Conservation (phyloP, 345 rosid genomes). For the Erysimum cheiranthoides region DNA sequence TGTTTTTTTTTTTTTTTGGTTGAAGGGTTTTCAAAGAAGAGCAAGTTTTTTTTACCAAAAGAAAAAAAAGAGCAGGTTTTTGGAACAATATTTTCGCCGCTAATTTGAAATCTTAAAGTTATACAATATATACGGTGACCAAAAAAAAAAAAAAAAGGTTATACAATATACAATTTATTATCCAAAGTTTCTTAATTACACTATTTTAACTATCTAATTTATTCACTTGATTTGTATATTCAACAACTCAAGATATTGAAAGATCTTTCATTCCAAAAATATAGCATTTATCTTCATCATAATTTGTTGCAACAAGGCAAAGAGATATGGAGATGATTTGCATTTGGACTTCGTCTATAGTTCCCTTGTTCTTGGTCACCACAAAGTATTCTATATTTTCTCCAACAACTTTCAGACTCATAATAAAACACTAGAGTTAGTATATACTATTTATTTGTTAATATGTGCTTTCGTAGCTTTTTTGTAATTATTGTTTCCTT, state of each 20-base stretch:
- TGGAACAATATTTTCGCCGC: not conserved
- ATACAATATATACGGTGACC: not conserved
- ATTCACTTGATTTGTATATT: not conserved
- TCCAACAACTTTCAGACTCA: conserved; percentile 13
- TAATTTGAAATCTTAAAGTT: not conserved
- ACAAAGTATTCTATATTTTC: not conserved
- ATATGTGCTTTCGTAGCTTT: not conserved
- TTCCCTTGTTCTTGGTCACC: not conserved
- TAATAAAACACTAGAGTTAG: not conserved
- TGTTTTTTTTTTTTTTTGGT: too few species aligned
- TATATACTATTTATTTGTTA: not conserved
- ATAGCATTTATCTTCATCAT: not conserved
- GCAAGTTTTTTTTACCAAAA: not conserved
- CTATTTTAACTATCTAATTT: not conserved
- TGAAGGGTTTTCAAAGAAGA: too few species aligned
- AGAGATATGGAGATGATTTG: not conserved
- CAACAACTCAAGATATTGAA: not conserved
- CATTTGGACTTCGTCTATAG: not conserved
- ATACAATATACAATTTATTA: not conserved
- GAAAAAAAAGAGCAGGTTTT: not conserved
- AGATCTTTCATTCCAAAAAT: not conserved
- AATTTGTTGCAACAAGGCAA: not conserved
- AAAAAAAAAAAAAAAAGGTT: too few species aligned
- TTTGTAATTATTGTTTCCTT: not conserved
- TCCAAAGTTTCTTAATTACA: not conserved